Conservation (phyloP, 306 rosid species). For the Vachellia pachyceras region DNA sequence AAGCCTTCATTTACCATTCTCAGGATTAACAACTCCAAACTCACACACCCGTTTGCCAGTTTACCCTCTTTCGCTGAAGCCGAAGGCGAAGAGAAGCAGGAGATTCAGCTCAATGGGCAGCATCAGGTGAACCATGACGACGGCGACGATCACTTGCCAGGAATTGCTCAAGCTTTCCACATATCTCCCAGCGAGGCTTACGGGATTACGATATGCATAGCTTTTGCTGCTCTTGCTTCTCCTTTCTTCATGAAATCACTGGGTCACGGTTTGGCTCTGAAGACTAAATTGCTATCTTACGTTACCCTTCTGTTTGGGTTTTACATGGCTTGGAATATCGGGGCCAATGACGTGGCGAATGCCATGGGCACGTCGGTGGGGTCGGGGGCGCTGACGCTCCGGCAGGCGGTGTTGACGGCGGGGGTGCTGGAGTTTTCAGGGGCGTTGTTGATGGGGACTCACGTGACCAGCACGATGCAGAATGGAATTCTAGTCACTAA, state of each 20-base stretch:
- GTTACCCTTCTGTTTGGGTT: constrained; percentile 78
- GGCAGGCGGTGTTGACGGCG: constrained; percentile 88
- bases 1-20: constrained; percentile 34
- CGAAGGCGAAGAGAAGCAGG: constrained; percentile 52
- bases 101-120: constrained; percentile 32
- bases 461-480: constrained; percentile 96
- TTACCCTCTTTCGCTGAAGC: constrained; percentile 82
- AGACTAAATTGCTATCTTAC: constrained; percentile 70
- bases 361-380: constrained; percentile 99
- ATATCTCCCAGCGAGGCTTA: constrained; percentile 69
- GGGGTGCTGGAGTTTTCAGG: constrained; percentile 92
- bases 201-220: constrained; percentile 71
- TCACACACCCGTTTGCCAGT: constrained; percentile 64
- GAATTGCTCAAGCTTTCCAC: constrained; percentile 75
- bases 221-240: constrained; percentile 61
- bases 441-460: constrained; percentile 86
- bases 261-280: constrained; percentile 62
- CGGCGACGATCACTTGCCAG: constrained; percentile 37
- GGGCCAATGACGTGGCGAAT: constrained; percentile 97
- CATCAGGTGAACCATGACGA: constrained; percentile 24
- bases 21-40: constrained; percentile 45
- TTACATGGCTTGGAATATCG: constrained; percentile 99
- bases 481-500: constrained; percentile 82
- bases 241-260: constrained; percentile 80
- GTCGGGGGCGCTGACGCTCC: constrained; percentile 81